These are phyloP conservation scores for Chaetomiaceae sp. DNA, from an alignment of 2,329 filamentous ascomycete genomes.

Conservation along the genomic window DNA sequence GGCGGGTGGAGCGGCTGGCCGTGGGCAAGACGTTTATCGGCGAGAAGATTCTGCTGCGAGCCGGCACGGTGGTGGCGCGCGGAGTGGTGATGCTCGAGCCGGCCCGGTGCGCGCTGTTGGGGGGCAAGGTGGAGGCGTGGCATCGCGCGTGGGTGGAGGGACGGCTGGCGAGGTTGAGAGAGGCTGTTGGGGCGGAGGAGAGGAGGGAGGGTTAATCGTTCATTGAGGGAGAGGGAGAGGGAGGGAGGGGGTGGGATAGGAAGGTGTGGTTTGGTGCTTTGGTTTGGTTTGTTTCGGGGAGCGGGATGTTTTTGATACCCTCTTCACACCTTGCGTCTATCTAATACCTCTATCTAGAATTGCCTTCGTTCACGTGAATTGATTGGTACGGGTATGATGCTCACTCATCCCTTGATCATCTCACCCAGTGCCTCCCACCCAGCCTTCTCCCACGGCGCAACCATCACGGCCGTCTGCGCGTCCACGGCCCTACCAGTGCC, in stretches of 20 bases:
- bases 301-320: background rate
- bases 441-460: constrained; percentile 71
- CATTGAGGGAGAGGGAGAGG: background rate
- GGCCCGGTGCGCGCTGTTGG: constrained; percentile 64
- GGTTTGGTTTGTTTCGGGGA: background rate
- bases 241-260: background rate
- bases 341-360: too few relatives aligned
- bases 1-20: constrained; percentile 59
- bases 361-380: too few relatives aligned
- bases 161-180: constrained; percentile 64
- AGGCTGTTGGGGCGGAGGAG: constrained; percentile 33
- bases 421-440: constrained; percentile 60
- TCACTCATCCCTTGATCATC: constrained; percentile 30
- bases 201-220: background rate
- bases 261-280: background rate
- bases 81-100: constrained; percentile 77
- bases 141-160: constrained; percentile 73
- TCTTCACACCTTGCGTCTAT: background rate
- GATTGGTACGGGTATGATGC: too few relatives aligned
- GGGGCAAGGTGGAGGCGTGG: constrained; percentile 78
- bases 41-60: constrained; percentile 70
- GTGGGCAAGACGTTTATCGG: constrained; percentile 68
- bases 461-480: constrained; percentile 70
- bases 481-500: constrained; percentile 68
- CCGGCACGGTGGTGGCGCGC: constrained; percentile 62